Evolutionary conservation across 345 rosid genomes (phyloP).

Genomic region (Murraya paniculata): DNA sequence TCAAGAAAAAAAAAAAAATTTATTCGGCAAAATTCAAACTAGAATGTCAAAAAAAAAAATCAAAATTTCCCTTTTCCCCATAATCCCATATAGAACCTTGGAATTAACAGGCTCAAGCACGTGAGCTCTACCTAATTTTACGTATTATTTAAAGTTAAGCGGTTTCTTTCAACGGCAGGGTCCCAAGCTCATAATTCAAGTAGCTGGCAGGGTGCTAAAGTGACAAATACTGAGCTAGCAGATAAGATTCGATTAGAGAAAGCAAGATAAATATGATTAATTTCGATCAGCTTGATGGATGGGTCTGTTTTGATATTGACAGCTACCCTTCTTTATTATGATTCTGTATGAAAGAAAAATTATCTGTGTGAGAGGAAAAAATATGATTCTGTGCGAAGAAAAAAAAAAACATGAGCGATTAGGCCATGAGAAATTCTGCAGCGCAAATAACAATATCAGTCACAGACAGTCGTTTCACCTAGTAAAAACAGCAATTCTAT

Average conservation of each 20-base stretch:
- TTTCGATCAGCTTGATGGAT: not conserved
- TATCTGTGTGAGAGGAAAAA: too few species aligned
- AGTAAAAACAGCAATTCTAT: constrained; percentile 10
- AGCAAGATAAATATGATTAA: not conserved
- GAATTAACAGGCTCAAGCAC: not conserved
- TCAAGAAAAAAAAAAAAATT: too few species aligned
- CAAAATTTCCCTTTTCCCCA: not conserved
- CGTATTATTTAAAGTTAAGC: not conserved
- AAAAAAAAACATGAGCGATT: not conserved
- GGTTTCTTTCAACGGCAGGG: not conserved
- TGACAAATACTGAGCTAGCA: not conserved
- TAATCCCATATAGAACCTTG: too few species aligned
- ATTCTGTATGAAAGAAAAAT: not conserved
- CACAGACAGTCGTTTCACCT: not conserved
- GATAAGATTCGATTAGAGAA: not conserved
- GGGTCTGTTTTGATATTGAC: not conserved
- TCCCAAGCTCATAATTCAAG: not conserved
- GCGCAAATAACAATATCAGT: not conserved
- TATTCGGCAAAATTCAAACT: not conserved
- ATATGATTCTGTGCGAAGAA: too few species aligned
- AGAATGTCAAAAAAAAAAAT: not conserved
- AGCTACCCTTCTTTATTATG: not conserved
- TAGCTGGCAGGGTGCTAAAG: not conserved
- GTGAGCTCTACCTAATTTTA: not conserved
- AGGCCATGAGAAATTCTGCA: not conserved